These are phyloP conservation scores for Parathielavia appendiculata DNA, from an alignment of 495 filamentous ascomycete genomes.

Conservation along the genomic window DNA sequence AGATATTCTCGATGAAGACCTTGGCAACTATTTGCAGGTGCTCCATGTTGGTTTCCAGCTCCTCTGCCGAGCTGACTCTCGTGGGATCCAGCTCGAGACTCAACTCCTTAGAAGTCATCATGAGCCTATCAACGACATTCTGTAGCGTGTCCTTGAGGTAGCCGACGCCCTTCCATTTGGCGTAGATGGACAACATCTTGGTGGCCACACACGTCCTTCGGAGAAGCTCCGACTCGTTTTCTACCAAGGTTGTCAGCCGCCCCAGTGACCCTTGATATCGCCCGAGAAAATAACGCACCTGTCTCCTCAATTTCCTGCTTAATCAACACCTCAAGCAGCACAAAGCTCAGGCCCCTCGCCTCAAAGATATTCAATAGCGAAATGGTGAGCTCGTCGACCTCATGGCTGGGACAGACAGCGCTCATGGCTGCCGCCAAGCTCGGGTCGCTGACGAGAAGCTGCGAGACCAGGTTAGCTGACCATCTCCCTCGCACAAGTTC, in stretches of 20 bases:
- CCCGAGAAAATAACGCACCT: conserved; percentile 31
- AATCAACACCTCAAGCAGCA: conserved; percentile 58
- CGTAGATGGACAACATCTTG: conserved; percentile 63
- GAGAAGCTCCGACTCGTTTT: conserved; percentile 59
- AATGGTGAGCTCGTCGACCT: conserved; percentile 61
- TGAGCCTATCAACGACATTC: conserved; percentile 55
- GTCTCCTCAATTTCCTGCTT: conserved; percentile 62
- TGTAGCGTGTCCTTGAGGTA: conserved; percentile 61
- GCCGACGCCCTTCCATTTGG: conserved; percentile 59
- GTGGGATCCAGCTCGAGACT: conserved; percentile 61
- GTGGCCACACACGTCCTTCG: conserved; percentile 61
- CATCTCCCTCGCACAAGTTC: not conserved
- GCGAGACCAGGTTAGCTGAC: conserved; percentile 5
- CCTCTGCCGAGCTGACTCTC: conserved; percentile 50
- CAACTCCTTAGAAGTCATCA: conserved; percentile 55
- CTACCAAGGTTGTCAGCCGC: conserved; percentile 20
- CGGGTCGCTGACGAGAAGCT: conserved; percentile 56
- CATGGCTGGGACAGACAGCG: conserved; percentile 57
- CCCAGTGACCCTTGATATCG: not conserved
- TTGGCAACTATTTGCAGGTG: conserved; percentile 57
- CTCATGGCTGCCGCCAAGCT: conserved; percentile 56
- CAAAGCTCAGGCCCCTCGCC: conserved; percentile 53
- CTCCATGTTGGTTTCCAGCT: conserved; percentile 55
- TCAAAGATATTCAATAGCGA: conserved; percentile 63
- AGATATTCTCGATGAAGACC: conserved; percentile 63